Percentiles rank a stretch among this genome's conserved stretches.
Evolutionary conservation across 1,284 basidiomycete species (phyloP).

Genomic region (Malassezia vespertilionis): DNA sequence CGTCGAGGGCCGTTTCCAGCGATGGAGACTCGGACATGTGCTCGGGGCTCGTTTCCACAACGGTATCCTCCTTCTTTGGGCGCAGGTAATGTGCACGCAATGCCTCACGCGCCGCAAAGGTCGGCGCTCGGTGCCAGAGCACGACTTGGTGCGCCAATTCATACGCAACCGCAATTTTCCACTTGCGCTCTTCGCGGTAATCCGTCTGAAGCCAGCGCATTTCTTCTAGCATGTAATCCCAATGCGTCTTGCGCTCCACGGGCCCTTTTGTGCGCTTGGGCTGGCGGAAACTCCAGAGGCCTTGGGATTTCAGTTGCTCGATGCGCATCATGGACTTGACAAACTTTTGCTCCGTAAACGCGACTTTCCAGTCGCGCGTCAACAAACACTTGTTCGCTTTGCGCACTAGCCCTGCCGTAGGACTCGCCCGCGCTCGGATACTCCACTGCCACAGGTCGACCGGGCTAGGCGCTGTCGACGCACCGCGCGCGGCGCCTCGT

Average conservation of each 20-base stretch:
- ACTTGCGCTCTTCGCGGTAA: slow-evolving; percentile 81
- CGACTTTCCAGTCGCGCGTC: slow-evolving; percentile 45
- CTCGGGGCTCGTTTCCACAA: slow-evolving; percentile 31
- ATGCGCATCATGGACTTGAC: slow-evolving; percentile 72
- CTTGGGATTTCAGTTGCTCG: slow-evolving; percentile 68
- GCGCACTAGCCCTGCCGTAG: slow-evolving; percentile 39
- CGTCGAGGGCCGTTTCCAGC: slow-evolving; percentile 24
- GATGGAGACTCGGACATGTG: slow-evolving; percentile 29
- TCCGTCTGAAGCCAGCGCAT: slow-evolving; percentile 98
- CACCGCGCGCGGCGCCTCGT: slow-evolving; percentile 17
- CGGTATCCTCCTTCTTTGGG: slow-evolving; percentile 24
- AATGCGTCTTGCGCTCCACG: slow-evolving; percentile 70
- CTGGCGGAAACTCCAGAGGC: slow-evolving; percentile 84
- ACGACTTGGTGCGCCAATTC: slow-evolving; percentile 71
- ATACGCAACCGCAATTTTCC: slow-evolving; percentile 79
- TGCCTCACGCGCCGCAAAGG: slow-evolving; percentile 57
- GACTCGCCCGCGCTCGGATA: slow-evolving; percentile 36
- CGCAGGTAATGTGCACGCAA: slow-evolving; percentile 52
- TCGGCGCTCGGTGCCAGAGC: slow-evolving; percentile 71
- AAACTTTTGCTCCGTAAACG: slow-evolving; percentile 44
- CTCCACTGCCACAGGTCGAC: slow-evolving; percentile 41
- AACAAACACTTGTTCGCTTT: slow-evolving; percentile 45
- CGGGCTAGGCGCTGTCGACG: slow-evolving; percentile 26
- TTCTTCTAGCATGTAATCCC: slow-evolving; percentile 93
- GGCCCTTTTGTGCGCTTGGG: slow-evolving; percentile 85